A percentile compares a stretch with the other conserved stretches of the same genome.
Conservation (phyloP, 2,329 filamentous ascomycete genomes). For the Aspergillus versicolor region DNA sequence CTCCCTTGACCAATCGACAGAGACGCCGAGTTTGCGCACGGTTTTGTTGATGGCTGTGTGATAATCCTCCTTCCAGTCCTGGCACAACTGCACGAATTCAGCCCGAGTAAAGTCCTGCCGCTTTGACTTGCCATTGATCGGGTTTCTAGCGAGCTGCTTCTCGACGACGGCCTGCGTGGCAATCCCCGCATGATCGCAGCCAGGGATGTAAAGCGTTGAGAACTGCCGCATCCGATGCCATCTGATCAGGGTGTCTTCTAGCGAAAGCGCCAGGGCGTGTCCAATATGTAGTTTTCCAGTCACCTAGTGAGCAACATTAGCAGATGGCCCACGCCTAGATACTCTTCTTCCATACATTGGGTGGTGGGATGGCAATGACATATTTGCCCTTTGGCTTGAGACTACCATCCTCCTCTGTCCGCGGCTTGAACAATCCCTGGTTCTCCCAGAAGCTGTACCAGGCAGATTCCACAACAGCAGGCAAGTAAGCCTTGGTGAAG, state of each 20-base stretch:
- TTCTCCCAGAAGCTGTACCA: conserved; percentile 99
- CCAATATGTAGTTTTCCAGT: conserved; percentile 92
- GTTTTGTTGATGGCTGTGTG: conserved; percentile 86
- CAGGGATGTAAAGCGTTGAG: conserved; percentile 83
- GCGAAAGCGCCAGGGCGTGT: conserved; percentile 80
- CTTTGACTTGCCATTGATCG: no score
- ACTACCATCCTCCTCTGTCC: conserved; percentile 72
- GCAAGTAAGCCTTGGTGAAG: conserved; percentile 68
- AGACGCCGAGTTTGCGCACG: conserved; percentile 79
- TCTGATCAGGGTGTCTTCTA: conserved; percentile 84
- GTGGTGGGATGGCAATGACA: conserved; percentile 89
- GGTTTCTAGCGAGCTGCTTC: conserved; percentile 79
- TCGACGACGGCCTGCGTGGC: conserved; percentile 95
- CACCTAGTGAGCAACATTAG: conserved; percentile 37
- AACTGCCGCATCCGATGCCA: conserved; percentile 89
- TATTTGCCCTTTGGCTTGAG: conserved; percentile 81
- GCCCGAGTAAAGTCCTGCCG: conserved; percentile 71
- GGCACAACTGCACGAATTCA: conserved; percentile 76
- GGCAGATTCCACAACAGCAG: conserved; percentile 85
- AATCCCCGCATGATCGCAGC: conserved; percentile 95
- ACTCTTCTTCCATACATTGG: conserved; percentile 58
- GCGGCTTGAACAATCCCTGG: conserved; percentile 86
- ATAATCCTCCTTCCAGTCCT: conserved; percentile 95
- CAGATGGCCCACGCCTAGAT: no score
- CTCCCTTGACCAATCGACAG: conserved; percentile 89